Conservation (phyloP, 148 eudicot genomes). For the Fagopyrum tataricum region DNA sequence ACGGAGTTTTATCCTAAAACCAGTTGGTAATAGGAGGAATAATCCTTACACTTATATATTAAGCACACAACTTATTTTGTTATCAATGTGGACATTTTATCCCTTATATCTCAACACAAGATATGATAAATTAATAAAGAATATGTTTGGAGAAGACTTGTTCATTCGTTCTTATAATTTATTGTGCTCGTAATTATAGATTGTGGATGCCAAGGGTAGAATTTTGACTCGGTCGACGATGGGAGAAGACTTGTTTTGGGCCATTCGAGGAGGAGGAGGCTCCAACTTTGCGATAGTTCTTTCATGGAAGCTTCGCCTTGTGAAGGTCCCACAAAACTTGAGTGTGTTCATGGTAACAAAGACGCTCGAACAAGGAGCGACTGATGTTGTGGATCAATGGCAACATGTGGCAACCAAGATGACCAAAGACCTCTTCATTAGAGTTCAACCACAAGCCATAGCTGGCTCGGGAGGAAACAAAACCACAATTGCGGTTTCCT, state of each 20-base stretch:
- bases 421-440: constrained; percentile 25
- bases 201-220: constrained; percentile 21
- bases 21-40: too few relatives aligned
- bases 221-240: constrained; percentile 20
- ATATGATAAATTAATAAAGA: too few relatives aligned
- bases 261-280: constrained; percentile 32
- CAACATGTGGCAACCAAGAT: constrained; percentile 26
- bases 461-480: constrained; percentile 4
- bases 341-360: constrained; percentile 20
- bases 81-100: too few relatives aligned
- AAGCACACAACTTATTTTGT: too few relatives aligned
- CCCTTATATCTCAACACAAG: too few relatives aligned
- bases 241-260: constrained; percentile 35
- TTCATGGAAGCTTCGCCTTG: constrained; percentile 25
- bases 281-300: constrained; percentile 23
- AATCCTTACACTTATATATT: too few relatives aligned
- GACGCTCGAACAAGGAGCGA: constrained; percentile 26
- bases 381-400: constrained; percentile 29
- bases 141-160: too few relatives aligned
- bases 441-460: constrained; percentile 15
- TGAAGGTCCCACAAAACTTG: constrained; percentile 24
- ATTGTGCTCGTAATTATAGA: background rate
- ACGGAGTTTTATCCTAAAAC: too few relatives aligned
- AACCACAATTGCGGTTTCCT: constrained; percentile 19
- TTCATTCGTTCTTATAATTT: too few relatives aligned